phyloP scores from a whole-genome alignment of 257 asterid species.

The Ilex asprella region DNA sequence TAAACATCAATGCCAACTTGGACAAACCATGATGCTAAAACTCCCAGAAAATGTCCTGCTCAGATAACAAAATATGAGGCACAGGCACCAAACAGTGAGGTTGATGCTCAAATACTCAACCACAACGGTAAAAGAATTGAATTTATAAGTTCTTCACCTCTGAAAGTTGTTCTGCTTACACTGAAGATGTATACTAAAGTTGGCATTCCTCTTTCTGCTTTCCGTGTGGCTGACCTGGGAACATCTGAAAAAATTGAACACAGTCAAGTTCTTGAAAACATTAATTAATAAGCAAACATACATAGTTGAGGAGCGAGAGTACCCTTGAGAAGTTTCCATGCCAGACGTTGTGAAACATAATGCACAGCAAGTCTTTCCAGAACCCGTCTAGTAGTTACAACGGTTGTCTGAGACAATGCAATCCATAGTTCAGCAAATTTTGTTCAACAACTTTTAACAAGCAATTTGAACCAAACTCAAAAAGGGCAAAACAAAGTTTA shows the following conservation, averaged over 20 bases:
- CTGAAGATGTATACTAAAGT: constrained; percentile 35
- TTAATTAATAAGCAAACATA: not conserved
- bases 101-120: constrained; percentile 2
- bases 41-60: constrained; percentile 80
- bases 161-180: constrained; percentile 67
- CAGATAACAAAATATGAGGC: constrained; percentile 5
- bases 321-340: constrained; percentile 99
- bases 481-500: too few relatives aligned
- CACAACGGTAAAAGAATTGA: not conserved
- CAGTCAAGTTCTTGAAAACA: not conserved
- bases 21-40: constrained; percentile 81
- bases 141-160: constrained; percentile 43
- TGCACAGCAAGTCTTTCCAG: constrained; percentile 85
- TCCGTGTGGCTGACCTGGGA: constrained; percentile 84
- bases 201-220: constrained; percentile 74
- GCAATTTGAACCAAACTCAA: constrained; percentile 26
- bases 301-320: constrained; percentile 8
- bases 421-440: too few relatives aligned
- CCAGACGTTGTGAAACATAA: constrained; percentile 76
- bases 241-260: constrained; percentile 43
- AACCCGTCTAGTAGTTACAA: constrained; percentile 69
- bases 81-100: constrained; percentile 9
- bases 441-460: constrained; percentile 12
- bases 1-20: constrained; percentile 72
- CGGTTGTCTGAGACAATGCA: constrained; percentile 44